These are phyloP conservation scores for Vigna mungo DNA, from an alignment of 306 rosid genomes.

Conservation along the genomic window DNA sequence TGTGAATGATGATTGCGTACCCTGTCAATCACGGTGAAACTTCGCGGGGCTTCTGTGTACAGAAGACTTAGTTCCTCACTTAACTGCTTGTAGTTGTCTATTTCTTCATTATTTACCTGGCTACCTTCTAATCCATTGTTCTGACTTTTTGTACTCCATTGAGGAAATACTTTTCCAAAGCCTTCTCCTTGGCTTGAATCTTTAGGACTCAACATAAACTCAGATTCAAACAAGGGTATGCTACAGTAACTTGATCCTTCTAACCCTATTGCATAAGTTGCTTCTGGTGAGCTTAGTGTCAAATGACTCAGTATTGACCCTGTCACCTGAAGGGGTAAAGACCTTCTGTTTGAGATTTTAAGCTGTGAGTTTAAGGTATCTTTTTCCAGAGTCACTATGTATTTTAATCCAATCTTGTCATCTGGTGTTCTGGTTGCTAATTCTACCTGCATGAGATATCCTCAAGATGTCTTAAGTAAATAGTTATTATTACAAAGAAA, in stretches of 20 bases:
- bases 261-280: conserved; percentile 83
- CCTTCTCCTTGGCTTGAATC: conserved; percentile 47
- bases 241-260: conserved; percentile 68
- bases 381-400: conserved; percentile 65
- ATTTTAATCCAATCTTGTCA: conserved; percentile 59
- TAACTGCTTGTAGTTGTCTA: conserved; percentile 67
- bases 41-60: conserved; percentile 76
- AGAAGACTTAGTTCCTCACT: conserved; percentile 61
- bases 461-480: conserved; percentile 4
- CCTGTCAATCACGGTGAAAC: conserved; percentile 80
- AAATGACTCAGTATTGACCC: conserved; percentile 77
- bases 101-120: conserved; percentile 55
- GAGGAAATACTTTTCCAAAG: conserved; percentile 46
- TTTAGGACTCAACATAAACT: conserved; percentile 61
- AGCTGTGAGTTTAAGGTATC: conserved; percentile 68
- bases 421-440: conserved; percentile 57
- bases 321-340: conserved; percentile 60
- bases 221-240: conserved; percentile 60
- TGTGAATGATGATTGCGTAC: conserved; percentile 43
- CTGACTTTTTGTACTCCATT: conserved; percentile 47
- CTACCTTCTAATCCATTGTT: conserved; percentile 45
- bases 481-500: conserved; percentile 7
- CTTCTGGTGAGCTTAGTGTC: conserved; percentile 87
- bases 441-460: conserved; percentile 65
- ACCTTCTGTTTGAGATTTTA: conserved; percentile 58